Base-by-base conservation (phyloP, 352 stramenopile species). In the Peronospora farinosa region DNA sequence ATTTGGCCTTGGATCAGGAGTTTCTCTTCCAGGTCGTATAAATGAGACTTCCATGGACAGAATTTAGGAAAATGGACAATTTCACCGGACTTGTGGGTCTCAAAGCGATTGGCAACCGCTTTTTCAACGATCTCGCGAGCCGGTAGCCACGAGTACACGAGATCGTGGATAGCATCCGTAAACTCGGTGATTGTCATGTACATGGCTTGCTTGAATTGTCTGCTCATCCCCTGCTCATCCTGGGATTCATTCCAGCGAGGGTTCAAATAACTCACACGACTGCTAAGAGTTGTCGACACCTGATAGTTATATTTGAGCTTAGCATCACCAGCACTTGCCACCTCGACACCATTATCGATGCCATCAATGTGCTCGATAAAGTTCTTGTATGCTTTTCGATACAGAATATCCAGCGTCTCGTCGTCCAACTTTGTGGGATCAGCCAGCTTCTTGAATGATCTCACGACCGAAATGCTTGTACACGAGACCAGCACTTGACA, bases 311-410 rank as follows among this genome's bases (percentile, higher is more conserved):
- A 66, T 27, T 71, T 67, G 33, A 67, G 21, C 21, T 60, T 67
- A 7, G 42, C 53, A 33, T 55, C 63, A 0, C 60, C 71, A 4
- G 57, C 67, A 28, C 41, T 69, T 28, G 63, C 65, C 36, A 88
- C 63, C 56, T 98, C 92, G 2, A 99, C 89, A 46, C 96, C 96
- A 50, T 98, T 99, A 78, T 99, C 96, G 56, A 99, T 98, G 31
- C 92, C 96, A 72, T 99, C 96, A 47, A 99, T 95, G 54, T 97
- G 90, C 78, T 99, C 95, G 25, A 99, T 86, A 40, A 99, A 97
- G 45, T 79, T 90, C 65, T 97, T 87, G 78, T 98, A 98, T 15
- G 97, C 81, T 70, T 97, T 95, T 36, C 79, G 73, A 66, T 95
- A 86, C 47, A 96, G 63, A 41, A 90, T 63, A 5, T 97, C 84